phyloP scores from a whole-genome alignment of 768 basidiomycete species.

The Austroboletus eburneus region DNA sequence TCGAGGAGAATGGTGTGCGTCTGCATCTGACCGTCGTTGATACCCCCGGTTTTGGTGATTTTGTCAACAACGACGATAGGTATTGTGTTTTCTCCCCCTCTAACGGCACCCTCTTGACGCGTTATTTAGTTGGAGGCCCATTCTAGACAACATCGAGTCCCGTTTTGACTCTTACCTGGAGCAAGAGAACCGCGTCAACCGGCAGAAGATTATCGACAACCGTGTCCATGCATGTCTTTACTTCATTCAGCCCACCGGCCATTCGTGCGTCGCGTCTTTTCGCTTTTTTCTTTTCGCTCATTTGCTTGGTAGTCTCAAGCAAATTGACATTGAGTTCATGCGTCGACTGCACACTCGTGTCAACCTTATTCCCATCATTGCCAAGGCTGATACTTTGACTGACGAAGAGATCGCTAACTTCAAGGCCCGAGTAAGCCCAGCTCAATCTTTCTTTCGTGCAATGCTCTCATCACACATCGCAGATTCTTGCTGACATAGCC shows the following conservation, averaged over 20 bases:
- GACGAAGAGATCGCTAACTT: slow-evolving; percentile 92
- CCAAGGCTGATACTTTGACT: slow-evolving; percentile 96
- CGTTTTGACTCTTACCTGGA: slow-evolving; percentile 97
- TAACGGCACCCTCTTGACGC: slow-evolving; percentile 13
- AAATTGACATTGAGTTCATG: slow-evolving; percentile 99
- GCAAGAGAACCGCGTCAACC: slow-evolving; percentile 98
- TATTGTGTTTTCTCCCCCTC: slow-evolving; percentile 32
- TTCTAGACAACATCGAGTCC: slow-evolving; percentile 96
- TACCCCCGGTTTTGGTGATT: slow-evolving; percentile 98
- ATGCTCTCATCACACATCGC: slow-evolving; percentile 3
- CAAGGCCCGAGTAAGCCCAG: slow-evolving; percentile 74
- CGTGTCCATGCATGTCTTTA: slow-evolving; percentile 98
- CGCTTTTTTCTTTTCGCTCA: background rate
- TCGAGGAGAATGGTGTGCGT: slow-evolving; percentile 97
- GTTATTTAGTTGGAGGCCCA: slow-evolving; percentile 86
- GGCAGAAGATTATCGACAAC: slow-evolving; percentile 91
- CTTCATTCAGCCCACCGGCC: slow-evolving; percentile 98
- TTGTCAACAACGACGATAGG: slow-evolving; percentile 99
- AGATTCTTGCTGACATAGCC: slow-evolving; percentile 92
- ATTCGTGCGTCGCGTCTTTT: slow-evolving; percentile 61
- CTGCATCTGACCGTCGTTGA: slow-evolving; percentile 98
- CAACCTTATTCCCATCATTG: slow-evolving; percentile 97
- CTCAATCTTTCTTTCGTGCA: background rate
- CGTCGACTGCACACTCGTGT: slow-evolving; percentile 94
- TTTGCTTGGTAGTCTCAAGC: slow-evolving; percentile 69